Conservation (phyloP, 192 early-diverging fungal genomes). For the Backusella liffmaniae region DNA sequence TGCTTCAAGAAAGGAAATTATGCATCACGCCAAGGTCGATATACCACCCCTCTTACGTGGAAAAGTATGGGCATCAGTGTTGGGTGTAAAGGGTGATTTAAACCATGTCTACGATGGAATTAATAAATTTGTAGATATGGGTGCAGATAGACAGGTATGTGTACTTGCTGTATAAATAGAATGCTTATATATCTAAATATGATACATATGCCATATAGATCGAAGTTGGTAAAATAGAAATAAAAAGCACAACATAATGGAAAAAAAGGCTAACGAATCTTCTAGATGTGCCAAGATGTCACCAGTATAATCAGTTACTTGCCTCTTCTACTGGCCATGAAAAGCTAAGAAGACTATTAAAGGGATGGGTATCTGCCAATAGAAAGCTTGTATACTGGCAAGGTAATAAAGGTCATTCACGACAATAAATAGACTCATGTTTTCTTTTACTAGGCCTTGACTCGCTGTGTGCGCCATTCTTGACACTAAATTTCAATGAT, state of each 20-base stretch:
- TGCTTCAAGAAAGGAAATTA: conserved; percentile 50
- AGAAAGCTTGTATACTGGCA: conserved; percentile 77
- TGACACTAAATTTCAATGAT: conserved; percentile 73
- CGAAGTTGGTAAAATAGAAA: conserved; percentile 23
- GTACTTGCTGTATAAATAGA: background rate
- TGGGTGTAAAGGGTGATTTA: conserved; percentile 57
- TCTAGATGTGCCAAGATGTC: conserved; percentile 63
- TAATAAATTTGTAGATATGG: conserved; percentile 52
- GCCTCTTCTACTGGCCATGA: conserved; percentile 62
- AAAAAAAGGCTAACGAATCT: background rate
- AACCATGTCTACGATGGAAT: conserved; percentile 48
- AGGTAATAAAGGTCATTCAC: conserved; percentile 39
- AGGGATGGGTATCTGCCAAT: conserved; percentile 61
- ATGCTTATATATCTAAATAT: background rate
- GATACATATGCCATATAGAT: conserved; percentile 9
- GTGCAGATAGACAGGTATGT: conserved; percentile 58
- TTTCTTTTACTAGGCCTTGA: conserved; percentile 54
- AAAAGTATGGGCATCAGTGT: conserved; percentile 64
- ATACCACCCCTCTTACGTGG: conserved; percentile 62
- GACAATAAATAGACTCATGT: background rate
- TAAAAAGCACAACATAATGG: no score
- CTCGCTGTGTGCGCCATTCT: conserved; percentile 72
- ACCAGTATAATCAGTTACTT: conserved; percentile 65
- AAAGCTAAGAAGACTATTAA: conserved; percentile 57
- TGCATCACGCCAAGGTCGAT: conserved; percentile 60